Conservation (phyloP, 129 eudicot genomes). For the Escallonia herrerae region DNA sequence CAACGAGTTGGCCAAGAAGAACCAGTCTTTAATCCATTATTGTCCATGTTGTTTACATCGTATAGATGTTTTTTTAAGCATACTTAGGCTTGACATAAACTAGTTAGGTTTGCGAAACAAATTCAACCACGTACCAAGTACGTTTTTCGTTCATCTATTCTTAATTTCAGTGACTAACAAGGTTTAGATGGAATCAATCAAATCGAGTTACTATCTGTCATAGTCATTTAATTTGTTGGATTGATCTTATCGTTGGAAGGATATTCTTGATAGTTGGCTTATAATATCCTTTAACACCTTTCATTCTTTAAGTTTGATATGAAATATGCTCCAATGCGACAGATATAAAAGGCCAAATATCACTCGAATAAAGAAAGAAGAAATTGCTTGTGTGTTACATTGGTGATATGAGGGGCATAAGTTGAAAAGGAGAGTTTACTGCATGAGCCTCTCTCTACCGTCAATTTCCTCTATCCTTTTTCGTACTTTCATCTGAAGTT, state of each 20-base stretch:
- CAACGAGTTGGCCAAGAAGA: not conserved
- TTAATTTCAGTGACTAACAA: not conserved
- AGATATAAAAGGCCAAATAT: not conserved
- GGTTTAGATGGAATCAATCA: not conserved
- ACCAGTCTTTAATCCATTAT: no score
- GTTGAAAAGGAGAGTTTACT: no score
- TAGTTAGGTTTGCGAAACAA: not conserved
- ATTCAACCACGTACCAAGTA: not conserved
- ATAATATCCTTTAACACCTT: no score
- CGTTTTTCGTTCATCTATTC: no score
- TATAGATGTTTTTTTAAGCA: not conserved
- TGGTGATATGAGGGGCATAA: no score
- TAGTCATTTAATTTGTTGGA: not conserved
- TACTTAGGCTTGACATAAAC: not conserved
- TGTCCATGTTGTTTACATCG: no score
- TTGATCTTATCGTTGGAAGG: not conserved
- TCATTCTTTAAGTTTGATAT: not conserved
- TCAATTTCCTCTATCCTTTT: no score
- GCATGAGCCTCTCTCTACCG: no score
- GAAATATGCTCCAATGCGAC: not conserved
- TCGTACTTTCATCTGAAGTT: no score
- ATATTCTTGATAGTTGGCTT: not conserved
- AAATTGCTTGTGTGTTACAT: no score
- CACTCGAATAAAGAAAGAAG: not conserved
- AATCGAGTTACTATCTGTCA: not conserved